Evolutionary conservation across 2,329 filamentous ascomycete species (phyloP).

Genomic region (Westerdykella aurantiaca): DNA sequence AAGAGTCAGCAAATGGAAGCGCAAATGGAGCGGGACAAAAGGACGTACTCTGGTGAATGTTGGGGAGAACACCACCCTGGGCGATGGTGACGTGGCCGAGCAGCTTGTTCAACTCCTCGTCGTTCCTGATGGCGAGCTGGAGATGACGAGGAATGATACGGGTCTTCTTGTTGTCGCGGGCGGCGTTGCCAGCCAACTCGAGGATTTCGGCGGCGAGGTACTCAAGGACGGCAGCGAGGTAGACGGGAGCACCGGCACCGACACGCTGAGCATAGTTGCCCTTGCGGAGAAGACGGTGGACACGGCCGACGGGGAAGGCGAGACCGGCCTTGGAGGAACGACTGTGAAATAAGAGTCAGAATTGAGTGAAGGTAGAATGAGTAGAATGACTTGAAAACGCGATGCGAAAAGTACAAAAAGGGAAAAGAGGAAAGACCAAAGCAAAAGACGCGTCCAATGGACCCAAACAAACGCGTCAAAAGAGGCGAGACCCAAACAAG

Average conservation of each 20-base stretch:
- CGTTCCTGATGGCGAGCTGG: constrained; percentile 98
- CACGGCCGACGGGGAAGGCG: constrained; percentile 97
- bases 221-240: constrained; percentile 94
- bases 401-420: constrained; percentile 12
- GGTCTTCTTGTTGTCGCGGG: constrained; percentile 99
- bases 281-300: constrained; percentile 97
- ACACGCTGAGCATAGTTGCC: constrained; percentile 99
- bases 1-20: constrained; percentile 38
- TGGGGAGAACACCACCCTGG: constrained; percentile 93
- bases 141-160: constrained; percentile 99
- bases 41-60: constrained; percentile 90
- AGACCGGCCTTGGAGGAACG: constrained; percentile 99
- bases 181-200: constrained; percentile 96
- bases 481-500: constrained; percentile 6
- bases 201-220: constrained; percentile 98
- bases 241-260: constrained; percentile 95
- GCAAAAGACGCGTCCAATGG: constrained; percentile 39
- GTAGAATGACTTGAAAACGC: constrained; percentile 16
- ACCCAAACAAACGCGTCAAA: constrained; percentile 19
- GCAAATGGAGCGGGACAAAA: constrained; percentile 1
- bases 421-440: constrained; percentile 5
- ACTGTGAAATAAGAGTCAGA: constrained; percentile 50
- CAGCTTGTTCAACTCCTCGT: constrained; percentile 99
- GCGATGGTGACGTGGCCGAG: constrained; percentile 94
- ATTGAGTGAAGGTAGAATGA: constrained; percentile 11